Evolutionary conservation across 768 basidiomycete genomes (phyloP).

Genomic region (Trametes cingulata): DNA sequence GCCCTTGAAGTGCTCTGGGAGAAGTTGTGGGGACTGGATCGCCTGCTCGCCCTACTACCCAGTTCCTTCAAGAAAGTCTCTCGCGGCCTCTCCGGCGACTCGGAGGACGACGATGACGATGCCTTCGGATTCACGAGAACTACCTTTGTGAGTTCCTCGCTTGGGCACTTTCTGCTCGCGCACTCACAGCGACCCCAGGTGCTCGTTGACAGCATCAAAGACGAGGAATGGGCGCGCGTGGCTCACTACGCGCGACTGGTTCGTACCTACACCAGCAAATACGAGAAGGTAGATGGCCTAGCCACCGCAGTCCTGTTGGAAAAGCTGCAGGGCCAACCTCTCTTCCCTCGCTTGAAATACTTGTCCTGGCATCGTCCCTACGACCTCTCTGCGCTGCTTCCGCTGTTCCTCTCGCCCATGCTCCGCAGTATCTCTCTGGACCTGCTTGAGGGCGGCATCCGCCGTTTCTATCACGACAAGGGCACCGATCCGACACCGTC

Average conservation of each 20-base stretch:
- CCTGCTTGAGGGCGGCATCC: neutral
- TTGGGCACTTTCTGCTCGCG: no score
- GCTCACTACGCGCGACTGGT: neutral
- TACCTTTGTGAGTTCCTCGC: neutral
- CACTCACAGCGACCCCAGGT: neutral
- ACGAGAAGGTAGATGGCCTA: neutral
- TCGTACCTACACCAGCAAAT: neutral
- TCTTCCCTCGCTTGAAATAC: neutral
- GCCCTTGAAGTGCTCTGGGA: slow-evolving; percentile 2
- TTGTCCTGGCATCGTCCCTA: neutral
- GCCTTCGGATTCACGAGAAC: neutral
- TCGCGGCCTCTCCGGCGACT: no score
- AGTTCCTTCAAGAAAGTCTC: neutral
- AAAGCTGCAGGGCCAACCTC: neutral
- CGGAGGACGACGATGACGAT: neutral
- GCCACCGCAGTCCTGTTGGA: neutral
- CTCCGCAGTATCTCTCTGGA: neutral
- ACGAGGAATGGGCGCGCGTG: neutral
- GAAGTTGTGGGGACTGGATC: neutral
- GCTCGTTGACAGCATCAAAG: neutral
- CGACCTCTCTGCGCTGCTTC: neutral
- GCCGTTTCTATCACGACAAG: neutral
- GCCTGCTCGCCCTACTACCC: neutral
- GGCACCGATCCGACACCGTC: neutral
- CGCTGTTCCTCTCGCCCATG: slow-evolving; percentile 5